These are phyloP conservation scores for Rhizophagus sp. DNA, from an alignment of 192 early-diverging fungal genomes.

Conservation along the genomic window DNA sequence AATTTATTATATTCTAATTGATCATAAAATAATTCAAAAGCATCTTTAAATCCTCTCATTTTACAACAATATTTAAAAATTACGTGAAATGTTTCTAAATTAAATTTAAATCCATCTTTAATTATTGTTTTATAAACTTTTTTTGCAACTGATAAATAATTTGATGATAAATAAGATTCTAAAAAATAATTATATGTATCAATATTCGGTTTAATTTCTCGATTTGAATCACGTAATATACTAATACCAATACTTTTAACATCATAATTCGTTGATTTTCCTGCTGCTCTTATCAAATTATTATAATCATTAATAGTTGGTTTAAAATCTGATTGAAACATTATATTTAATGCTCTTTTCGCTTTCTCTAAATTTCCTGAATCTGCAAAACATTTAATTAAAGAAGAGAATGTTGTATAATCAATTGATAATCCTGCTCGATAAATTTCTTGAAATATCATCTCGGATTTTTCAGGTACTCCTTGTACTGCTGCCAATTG, in stretches of 20 bases:
- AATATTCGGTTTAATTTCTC: background rate
- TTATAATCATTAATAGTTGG: background rate
- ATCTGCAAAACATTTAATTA: background rate
- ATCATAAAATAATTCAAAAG: background rate
- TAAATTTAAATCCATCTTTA: background rate
- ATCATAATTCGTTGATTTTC: background rate
- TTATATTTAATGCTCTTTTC: background rate
- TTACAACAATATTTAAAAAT: background rate
- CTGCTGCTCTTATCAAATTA: background rate
- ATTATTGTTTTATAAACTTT: background rate
- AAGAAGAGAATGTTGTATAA: background rate
- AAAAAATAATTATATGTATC: slow-evolving; percentile 2
- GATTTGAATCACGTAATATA: background rate
- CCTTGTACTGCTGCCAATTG: background rate
- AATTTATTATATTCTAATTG: background rate
- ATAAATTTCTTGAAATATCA: background rate
- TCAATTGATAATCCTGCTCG: background rate
- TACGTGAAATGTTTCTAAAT: slow-evolving; percentile 8
- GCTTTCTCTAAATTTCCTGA: background rate
- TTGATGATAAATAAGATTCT: background rate
- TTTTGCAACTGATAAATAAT: background rate
- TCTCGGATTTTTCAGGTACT: background rate
- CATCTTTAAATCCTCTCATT: background rate
- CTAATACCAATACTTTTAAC: background rate
- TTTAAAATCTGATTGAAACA: background rate